Evolutionary conservation across 2,329 filamentous ascomycete genomes (phyloP).

Genomic region (Cladosporium sp.): DNA sequence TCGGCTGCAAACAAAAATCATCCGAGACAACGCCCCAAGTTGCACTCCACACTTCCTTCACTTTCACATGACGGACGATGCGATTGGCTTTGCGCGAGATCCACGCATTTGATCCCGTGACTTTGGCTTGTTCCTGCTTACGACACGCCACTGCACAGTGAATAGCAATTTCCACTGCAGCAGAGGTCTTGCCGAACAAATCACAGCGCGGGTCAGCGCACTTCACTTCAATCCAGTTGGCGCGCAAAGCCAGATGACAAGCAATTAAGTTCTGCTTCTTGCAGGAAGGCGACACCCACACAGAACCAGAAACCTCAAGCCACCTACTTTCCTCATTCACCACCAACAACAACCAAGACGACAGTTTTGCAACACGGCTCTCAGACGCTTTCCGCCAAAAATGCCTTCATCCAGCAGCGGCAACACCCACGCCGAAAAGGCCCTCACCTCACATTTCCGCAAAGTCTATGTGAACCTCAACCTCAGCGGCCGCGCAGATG

Average conservation of each 20-base stretch:
- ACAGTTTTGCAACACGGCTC: background rate
- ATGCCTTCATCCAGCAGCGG: constrained; percentile 1
- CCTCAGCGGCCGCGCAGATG: background rate
- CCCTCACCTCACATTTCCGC: background rate
- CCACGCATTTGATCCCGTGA: background rate
- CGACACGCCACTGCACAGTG: background rate
- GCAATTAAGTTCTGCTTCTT: background rate
- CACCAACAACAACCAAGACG: background rate
- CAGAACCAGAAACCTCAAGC: background rate
- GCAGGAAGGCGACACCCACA: background rate
- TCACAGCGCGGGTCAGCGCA: background rate
- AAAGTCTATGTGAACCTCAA: background rate
- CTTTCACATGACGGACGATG: background rate
- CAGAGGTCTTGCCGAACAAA: too few relatives aligned
- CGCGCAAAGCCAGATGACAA: too few relatives aligned
- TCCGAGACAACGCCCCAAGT: background rate
- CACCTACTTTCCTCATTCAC: background rate
- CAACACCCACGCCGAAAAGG: background rate
- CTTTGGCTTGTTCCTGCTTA: background rate
- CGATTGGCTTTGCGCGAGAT: background rate
- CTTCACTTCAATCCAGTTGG: too few relatives aligned
- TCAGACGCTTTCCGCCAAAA: background rate
- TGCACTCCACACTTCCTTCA: background rate
- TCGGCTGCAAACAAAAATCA: background rate
- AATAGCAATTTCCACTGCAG: background rate